phyloP scores from a whole-genome alignment of 305 asterid genomes.

The Solanum hybrid region DNA sequence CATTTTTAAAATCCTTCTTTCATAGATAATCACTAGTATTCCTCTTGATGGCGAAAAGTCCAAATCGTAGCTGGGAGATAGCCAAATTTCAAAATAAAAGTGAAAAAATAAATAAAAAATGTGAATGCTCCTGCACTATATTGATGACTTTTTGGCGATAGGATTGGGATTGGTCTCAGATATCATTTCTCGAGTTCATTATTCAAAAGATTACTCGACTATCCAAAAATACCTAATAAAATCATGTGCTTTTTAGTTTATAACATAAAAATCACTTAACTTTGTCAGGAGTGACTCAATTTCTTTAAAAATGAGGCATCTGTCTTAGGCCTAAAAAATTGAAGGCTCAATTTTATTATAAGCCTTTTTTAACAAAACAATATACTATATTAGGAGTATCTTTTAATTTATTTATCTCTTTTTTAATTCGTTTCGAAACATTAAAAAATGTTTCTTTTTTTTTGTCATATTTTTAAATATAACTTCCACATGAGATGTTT shows the following conservation, averaged over 20 bases:
- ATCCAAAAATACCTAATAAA: neutral
- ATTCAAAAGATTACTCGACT: neutral
- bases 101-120: no score
- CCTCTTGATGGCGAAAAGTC: neutral
- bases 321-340: no score
- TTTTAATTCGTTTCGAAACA: neutral
- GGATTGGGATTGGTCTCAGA: neutral
- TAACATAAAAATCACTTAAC: neutral
- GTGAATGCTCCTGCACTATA: neutral
- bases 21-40: neutral
- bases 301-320: neutral
- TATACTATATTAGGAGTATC: no score
- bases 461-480: neutral
- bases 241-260: neutral
- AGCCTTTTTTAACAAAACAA: no score
- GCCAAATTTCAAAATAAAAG: neutral
- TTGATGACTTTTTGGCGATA: neutral
- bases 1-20: neutral
- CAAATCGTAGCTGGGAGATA: neutral
- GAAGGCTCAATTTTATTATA: neutral
- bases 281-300: no score
- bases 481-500: neutral
- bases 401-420: no score
- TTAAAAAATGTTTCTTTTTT: no score
- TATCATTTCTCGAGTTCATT: neutral